phyloP scores from a whole-genome alignment of 352 stramenopile genomes.

The Phytopythium cucurbitacearum region DNA sequence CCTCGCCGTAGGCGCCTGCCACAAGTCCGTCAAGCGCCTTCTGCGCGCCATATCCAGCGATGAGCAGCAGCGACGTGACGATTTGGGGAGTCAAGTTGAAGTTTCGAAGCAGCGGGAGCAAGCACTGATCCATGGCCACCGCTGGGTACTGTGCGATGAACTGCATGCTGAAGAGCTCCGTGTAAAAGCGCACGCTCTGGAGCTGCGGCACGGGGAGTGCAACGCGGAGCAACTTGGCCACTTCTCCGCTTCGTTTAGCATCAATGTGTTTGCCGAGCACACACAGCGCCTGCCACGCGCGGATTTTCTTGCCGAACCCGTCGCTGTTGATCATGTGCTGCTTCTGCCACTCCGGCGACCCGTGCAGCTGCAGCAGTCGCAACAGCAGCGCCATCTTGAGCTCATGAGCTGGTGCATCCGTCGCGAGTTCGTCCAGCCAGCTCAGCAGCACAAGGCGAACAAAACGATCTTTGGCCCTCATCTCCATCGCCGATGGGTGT shows the following conservation, averaged over 20 bases:
- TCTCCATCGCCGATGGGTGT: constrained; percentile 16
- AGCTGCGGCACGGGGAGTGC: constrained; percentile 60
- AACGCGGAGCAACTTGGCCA: constrained; percentile 39
- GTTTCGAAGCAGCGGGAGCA: constrained; percentile 62
- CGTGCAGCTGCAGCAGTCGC: constrained; percentile 44
- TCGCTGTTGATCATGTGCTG: constrained; percentile 86
- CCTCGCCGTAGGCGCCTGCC: constrained; percentile 6
- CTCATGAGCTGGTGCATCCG: constrained; percentile 20
- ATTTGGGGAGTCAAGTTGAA: constrained; percentile 75
- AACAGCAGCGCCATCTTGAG: constrained; percentile 37
- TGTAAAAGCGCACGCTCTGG: constrained; percentile 70
- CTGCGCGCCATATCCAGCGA: constrained; percentile 34
- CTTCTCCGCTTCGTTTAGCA: neutral
- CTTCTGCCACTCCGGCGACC: constrained; percentile 59
- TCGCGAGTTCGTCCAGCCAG: constrained; percentile 52
- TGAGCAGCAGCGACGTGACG: constrained; percentile 54
- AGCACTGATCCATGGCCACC: constrained; percentile 26
- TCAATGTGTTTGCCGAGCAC: constrained; percentile 37
- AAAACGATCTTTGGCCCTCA: constrained; percentile 49
- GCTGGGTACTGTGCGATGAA: constrained; percentile 46
- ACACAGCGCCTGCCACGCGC: constrained; percentile 76
- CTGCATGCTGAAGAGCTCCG: constrained; percentile 80
- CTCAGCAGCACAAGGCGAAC: constrained; percentile 66
- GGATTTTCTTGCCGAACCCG: constrained; percentile 70
- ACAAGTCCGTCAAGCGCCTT: constrained; percentile 23